A percentile compares a stretch with the other conserved stretches of the same genome.
Conservation (phyloP, 2,329 filamentous ascomycete genomes). For the Trichoderma sp. region DNA sequence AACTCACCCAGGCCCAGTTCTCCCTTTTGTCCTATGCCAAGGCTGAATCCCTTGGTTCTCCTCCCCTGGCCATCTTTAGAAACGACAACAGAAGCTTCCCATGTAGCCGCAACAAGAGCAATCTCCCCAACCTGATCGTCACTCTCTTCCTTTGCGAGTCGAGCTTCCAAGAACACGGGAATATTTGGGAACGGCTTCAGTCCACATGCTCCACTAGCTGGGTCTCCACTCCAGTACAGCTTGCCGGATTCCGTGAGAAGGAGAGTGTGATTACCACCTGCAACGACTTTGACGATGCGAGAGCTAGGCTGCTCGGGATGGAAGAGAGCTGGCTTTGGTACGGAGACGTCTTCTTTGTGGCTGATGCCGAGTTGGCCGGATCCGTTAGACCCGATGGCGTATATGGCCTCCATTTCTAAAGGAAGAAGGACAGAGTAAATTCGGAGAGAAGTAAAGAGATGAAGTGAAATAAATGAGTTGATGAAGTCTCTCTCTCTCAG, state of each 20-base stretch:
- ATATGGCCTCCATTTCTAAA: constrained; percentile 50
- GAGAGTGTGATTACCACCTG: constrained; percentile 87
- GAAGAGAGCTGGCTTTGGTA: constrained; percentile 63
- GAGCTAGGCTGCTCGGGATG: constrained; percentile 38
- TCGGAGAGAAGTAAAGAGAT: not conserved
- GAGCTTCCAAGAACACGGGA: constrained; percentile 41
- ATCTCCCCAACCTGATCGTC: constrained; percentile 30
- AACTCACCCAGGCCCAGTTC: constrained; percentile 65
- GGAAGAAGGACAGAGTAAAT: not conserved
- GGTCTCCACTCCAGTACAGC: constrained; percentile 66
- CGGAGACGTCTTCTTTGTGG: constrained; percentile 68
- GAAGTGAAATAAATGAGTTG: not conserved
- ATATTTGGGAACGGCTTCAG: constrained; percentile 32
- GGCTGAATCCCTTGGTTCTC: constrained; percentile 55
- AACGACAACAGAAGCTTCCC: constrained; percentile 70
- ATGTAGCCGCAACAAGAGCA: constrained; percentile 65
- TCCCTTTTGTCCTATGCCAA: constrained; percentile 67
- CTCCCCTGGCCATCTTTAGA: constrained; percentile 43
- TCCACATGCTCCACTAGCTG: constrained; percentile 54
- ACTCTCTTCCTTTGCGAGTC: constrained; percentile 35
- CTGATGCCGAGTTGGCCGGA: constrained; percentile 72
- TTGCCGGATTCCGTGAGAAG: constrained; percentile 59
- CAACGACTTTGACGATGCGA: constrained; percentile 41
- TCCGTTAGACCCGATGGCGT: constrained; percentile 73
- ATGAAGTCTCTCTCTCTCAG: not conserved